These are phyloP conservation scores for Coemansia sp. DNA, from an alignment of 192 early-diverging fungal genomes.

Conservation along the genomic window DNA sequence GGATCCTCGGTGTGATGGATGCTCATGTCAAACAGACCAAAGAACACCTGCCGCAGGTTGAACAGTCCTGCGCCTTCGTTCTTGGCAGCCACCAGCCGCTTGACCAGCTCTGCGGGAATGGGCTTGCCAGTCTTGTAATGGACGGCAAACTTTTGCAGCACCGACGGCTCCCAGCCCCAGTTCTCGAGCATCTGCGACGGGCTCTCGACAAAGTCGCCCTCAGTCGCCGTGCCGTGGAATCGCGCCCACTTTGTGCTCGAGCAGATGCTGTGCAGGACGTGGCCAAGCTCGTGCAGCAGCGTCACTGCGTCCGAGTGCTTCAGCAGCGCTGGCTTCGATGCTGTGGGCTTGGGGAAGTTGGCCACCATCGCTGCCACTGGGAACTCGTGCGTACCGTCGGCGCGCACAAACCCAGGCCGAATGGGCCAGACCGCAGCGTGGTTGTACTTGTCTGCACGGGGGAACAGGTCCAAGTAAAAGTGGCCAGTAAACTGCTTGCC, in stretches of 20 bases:
- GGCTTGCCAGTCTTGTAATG: constrained; percentile 72
- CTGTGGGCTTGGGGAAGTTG: constrained; percentile 68
- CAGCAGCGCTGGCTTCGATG: constrained; percentile 68
- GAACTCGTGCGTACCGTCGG: constrained; percentile 58
- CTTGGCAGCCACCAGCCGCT: constrained; percentile 66
- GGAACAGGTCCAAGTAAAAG: constrained; percentile 77
- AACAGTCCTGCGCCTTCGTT: constrained; percentile 74
- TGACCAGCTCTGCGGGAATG: constrained; percentile 71
- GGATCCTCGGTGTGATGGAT: constrained; percentile 66
- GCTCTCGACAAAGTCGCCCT: constrained; percentile 86
- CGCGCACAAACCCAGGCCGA: constrained; percentile 62
- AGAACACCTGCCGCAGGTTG: constrained; percentile 76
- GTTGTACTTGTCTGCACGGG: constrained; percentile 69
- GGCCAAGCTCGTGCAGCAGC: constrained; percentile 84
- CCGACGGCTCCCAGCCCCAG: constrained; percentile 68
- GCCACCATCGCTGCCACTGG: constrained; percentile 74
- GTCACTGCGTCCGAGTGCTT: constrained; percentile 81
- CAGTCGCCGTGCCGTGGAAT: constrained; percentile 75
- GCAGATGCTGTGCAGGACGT: constrained; percentile 66
- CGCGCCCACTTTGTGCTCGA: constrained; percentile 71
- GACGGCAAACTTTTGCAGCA: constrained; percentile 59
- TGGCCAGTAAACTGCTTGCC: constrained; percentile 63
- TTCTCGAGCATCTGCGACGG: constrained; percentile 92
- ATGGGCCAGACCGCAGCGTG: constrained; percentile 84
- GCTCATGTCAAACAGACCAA: constrained; percentile 73